phyloP scores from a whole-genome alignment of 2,329 filamentous ascomycete genomes.

The Pestalotiopsis sp. region DNA sequence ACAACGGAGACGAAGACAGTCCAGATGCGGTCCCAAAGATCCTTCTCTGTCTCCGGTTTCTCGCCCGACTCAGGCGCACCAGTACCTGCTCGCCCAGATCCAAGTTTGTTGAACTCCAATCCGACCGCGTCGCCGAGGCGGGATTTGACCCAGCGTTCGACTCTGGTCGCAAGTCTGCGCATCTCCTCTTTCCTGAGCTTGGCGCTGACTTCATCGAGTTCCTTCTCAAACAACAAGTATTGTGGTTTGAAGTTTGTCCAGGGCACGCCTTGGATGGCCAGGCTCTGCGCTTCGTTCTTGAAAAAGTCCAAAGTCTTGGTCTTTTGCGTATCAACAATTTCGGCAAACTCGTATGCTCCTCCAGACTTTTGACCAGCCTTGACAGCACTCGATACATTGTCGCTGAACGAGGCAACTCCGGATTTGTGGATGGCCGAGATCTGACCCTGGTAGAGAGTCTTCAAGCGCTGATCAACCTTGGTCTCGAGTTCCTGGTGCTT shows the following conservation, averaged over 20 bases:
- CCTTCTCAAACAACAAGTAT: slow-evolving; percentile 79
- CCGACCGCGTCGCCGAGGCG: slow-evolving; percentile 86
- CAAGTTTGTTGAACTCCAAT: slow-evolving; percentile 94
- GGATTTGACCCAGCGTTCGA: slow-evolving; percentile 92
- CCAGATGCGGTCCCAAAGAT: slow-evolving; percentile 97
- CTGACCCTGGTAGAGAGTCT: slow-evolving; percentile 86
- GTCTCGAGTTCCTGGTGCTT: slow-evolving; percentile 83
- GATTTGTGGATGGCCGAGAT: slow-evolving; percentile 86
- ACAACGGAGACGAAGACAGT: slow-evolving; percentile 81
- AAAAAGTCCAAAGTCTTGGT: slow-evolving; percentile 74
- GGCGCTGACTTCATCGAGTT: slow-evolving; percentile 85
- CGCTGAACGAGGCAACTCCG: slow-evolving; percentile 81
- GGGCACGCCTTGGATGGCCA: slow-evolving; percentile 75
- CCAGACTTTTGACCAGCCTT: slow-evolving; percentile 94
- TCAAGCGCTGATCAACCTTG: slow-evolving; percentile 88
- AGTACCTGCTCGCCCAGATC: slow-evolving; percentile 80
- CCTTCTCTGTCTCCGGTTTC: slow-evolving; percentile 74
- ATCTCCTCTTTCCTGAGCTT: slow-evolving; percentile 93
- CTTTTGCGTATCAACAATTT: slow-evolving; percentile 87
- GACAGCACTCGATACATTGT: slow-evolving; percentile 83
- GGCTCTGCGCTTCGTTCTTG: slow-evolving; percentile 72
- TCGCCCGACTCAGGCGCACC: slow-evolving; percentile 80
- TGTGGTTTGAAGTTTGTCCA: slow-evolving; percentile 91
- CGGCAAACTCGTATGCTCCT: slow-evolving; percentile 88
- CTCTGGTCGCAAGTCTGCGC: slow-evolving; percentile 84